These are phyloP conservation scores for Zygoascus biomembranicola DNA, from an alignment of 805 yeast genomes.

Conservation along the genomic window DNA sequence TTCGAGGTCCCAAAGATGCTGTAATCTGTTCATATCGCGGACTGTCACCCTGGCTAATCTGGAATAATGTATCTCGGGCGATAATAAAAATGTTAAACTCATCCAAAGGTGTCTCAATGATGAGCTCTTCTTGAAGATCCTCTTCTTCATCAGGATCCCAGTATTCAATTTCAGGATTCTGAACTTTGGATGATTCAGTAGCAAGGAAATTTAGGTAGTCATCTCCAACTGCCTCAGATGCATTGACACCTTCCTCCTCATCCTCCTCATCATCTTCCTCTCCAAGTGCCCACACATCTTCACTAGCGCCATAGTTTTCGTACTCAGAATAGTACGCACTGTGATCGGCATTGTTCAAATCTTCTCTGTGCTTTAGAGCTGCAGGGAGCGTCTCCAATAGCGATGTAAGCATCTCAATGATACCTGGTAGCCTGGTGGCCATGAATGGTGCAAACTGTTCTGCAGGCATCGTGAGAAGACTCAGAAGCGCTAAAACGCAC, in stretches of 20 bases:
- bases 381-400: slow-evolving; percentile 57
- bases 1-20: slow-evolving; percentile 31
- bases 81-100: slow-evolving; percentile 60
- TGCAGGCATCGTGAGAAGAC: slow-evolving; percentile 34
- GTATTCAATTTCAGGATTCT: slow-evolving; percentile 20
- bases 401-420: slow-evolving; percentile 44
- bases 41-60: slow-evolving; percentile 41
- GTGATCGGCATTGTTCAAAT: slow-evolving; percentile 39
- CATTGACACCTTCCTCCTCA: slow-evolving; percentile 22
- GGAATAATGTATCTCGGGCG: slow-evolving; percentile 47
- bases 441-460: slow-evolving; percentile 26
- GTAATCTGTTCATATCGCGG: slow-evolving; percentile 43
- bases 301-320: slow-evolving; percentile 28
- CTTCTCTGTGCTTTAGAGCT: slow-evolving; percentile 61
- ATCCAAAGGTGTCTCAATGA: slow-evolving; percentile 74
- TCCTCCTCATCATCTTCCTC: slow-evolving; percentile 25
- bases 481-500: slow-evolving; percentile 57
- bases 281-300: slow-evolving; percentile 17
- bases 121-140: slow-evolving; percentile 74
- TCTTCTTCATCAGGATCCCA: slow-evolving; percentile 43
- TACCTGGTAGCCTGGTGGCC: slow-evolving; percentile 32
- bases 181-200: slow-evolving; percentile 34
- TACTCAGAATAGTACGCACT: slow-evolving; percentile 23
- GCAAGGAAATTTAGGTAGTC: slow-evolving; percentile 44
- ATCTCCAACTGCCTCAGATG: slow-evolving; percentile 27